Base-by-base conservation (phyloP, 202 grass and related monocot genomes). In the Brachypodium distachyon region DNA sequence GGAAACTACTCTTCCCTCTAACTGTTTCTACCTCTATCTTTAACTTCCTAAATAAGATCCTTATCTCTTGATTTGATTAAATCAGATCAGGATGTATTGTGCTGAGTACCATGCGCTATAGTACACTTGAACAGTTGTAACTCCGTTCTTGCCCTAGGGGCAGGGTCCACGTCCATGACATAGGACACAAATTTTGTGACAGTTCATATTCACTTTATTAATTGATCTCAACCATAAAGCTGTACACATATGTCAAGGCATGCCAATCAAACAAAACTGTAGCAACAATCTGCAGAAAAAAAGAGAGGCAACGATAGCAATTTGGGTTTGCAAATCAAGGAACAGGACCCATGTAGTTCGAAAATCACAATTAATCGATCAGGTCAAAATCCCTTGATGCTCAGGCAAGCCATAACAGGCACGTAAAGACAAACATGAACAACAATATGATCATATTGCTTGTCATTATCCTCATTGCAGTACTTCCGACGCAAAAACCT, bases 381-480 rank as follows among this genome's bases (percentile, higher is more conserved):
- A 23, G 12, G 26, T 26, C 23, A 31, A 59, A n/a, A 80, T 19
- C 53, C 77, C 76, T 51, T 67, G 39, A 74, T 79, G 27, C 51
- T 44, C 7, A 32, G 61, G n/a, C 58, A n/a, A 6, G 0, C 51
- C 83, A 40, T 74, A 69, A 17, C 83, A 85, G 40, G 49, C 29
- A 58, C 4, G 23, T 22, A 23, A 31, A 57, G 40, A 74, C 21
- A 73, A 67, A 23, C 32, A 80, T 67, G 59, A 85, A 22, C 59
- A 85, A 12, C 13, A 70, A 27, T 61, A 27, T 37, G 36, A 64
- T 81, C 72, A 44, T 22, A 71, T 18, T 29, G 28, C 33, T 63
- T 26, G 54, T 81, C 72, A 63, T 81, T 70, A 86, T 76, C 70
- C 47, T 86, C 16, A 76, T 37, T 21, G 43, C 46, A 39, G 55